Evolutionary conservation across 495 filamentous ascomycete species (phyloP).

Genomic region (Talaromyces proteolyticus): DNA sequence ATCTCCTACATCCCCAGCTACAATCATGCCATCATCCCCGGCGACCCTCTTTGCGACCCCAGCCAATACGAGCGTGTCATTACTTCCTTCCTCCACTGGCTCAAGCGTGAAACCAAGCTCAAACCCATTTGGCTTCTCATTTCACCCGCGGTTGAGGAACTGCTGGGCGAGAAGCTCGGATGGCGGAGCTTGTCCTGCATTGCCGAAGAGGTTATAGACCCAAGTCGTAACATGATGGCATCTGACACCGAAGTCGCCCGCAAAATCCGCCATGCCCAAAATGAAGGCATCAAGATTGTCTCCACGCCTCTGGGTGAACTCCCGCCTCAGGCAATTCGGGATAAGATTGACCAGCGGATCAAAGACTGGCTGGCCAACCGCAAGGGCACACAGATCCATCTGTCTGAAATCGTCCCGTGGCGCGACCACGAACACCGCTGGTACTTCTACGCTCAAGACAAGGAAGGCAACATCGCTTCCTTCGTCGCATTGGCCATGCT

Average conservation of each 20-base stretch:
- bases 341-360: conserved; percentile 63
- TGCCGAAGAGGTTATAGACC: conserved; percentile 76
- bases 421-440: conserved; percentile 69
- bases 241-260: conserved; percentile 56
- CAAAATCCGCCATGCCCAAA: conserved; percentile 72
- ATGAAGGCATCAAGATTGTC: conserved; percentile 68
- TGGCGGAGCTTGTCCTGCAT: conserved; percentile 81
- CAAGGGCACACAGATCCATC: conserved; percentile 77
- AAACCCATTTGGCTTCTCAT: conserved; percentile 80
- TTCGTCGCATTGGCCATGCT: conserved; percentile 72
- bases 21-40: conserved; percentile 71
- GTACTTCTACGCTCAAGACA: conserved; percentile 70
- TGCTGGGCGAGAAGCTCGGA: conserved; percentile 67
- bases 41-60: conserved; percentile 71
- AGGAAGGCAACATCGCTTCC: conserved; percentile 60
- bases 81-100: conserved; percentile 62
- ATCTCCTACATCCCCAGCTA: conserved; percentile 69
- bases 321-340: conserved; percentile 54
- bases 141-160: conserved; percentile 60
- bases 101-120: conserved; percentile 63
- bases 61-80: conserved; percentile 67
- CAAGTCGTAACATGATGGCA: conserved; percentile 45
- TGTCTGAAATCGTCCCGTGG: conserved; percentile 82
- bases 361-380: conserved; percentile 71
- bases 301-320: conserved; percentile 55